phyloP scores from a whole-genome alignment of 1,284 basidiomycete genomes.

The Ustilago trichophora region DNA sequence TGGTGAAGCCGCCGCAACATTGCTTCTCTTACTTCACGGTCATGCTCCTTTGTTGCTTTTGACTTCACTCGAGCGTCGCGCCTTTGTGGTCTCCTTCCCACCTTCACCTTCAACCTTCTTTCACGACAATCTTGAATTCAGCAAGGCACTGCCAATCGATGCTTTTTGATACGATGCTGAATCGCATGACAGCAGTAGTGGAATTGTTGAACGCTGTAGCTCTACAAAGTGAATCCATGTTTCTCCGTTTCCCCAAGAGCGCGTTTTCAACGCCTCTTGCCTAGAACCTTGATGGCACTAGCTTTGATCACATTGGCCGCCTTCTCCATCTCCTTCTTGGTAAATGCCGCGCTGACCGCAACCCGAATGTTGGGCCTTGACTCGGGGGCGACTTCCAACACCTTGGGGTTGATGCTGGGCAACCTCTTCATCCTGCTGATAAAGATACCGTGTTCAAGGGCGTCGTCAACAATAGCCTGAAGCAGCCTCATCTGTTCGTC shows the following conservation, averaged over 20 bases:
- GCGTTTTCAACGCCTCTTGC: slow-evolving; percentile 57
- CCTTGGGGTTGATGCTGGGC: slow-evolving; percentile 53
- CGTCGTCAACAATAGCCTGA: slow-evolving; percentile 57
- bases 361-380: slow-evolving; percentile 83
- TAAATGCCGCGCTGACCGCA: slow-evolving; percentile 79
- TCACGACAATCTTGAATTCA: too few relatives aligned
- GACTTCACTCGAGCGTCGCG: not conserved
- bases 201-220: too few relatives aligned
- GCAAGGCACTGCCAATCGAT: too few relatives aligned
- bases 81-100: too few relatives aligned
- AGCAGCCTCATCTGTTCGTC: slow-evolving; percentile 57
- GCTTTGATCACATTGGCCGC: slow-evolving; percentile 79
- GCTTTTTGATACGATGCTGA: too few relatives aligned
- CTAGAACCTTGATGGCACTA: slow-evolving; percentile 76
- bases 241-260: too few relatives aligned
- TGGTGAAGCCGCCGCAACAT: not conserved
- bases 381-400: slow-evolving; percentile 51
- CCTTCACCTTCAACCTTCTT: too few relatives aligned
- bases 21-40: too few relatives aligned
- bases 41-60: too few relatives aligned
- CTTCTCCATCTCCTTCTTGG: slow-evolving; percentile 90
- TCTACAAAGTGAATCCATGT: too few relatives aligned
- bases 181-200: too few relatives aligned
- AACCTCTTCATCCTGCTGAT: slow-evolving; percentile 50
- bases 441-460: slow-evolving; percentile 59